Conservation (phyloP, 176 grass and related monocot genomes). For the Oryza coarctata region DNA sequence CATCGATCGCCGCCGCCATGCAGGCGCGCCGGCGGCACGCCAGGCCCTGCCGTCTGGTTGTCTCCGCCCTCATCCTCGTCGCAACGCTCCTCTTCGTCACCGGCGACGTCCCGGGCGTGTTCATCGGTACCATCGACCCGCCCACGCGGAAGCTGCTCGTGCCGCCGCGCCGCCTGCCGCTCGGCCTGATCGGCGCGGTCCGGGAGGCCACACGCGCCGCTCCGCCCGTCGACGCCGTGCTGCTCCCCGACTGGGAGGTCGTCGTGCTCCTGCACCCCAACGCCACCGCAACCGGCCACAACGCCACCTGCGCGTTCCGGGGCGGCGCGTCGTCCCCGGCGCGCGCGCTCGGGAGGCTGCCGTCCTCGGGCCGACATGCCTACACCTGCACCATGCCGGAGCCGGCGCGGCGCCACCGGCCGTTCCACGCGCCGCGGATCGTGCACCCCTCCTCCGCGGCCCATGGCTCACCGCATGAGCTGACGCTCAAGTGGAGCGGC, state of each 20-base stretch:
- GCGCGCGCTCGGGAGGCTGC: slow-evolving; percentile 14
- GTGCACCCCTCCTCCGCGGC: neutral
- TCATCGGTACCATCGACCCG: neutral
- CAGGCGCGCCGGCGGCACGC: slow-evolving; percentile 26
- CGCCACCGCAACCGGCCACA: neutral
- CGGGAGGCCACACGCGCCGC: neutral
- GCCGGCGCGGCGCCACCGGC: slow-evolving; percentile 25
- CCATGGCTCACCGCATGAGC: neutral
- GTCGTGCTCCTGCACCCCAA: slow-evolving; percentile 39
- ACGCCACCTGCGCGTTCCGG: slow-evolving; percentile 47
- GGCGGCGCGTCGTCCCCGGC: slow-evolving; percentile 42
- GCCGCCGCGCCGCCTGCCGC: neutral
- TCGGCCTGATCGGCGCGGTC: slow-evolving; percentile 11
- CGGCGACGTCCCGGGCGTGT: neutral
- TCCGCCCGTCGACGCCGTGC: slow-evolving; percentile 18
- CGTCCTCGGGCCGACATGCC: slow-evolving; percentile 19
- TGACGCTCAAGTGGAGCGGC: slow-evolving; percentile 50
- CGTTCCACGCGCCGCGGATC: slow-evolving; percentile 46
- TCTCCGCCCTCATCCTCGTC: neutral
- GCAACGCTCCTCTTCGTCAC: slow-evolving; percentile 1
- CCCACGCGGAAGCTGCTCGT: slow-evolving; percentile 5
- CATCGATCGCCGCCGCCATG: neutral
- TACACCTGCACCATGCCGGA: slow-evolving; percentile 53
- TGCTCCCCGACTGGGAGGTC: slow-evolving; percentile 70
- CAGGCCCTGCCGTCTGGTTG: neutral